Percentiles rank a stretch among this genome's conserved stretches.
phyloP scores from a whole-genome alignment of 2,329 filamentous ascomycete species.

The Cordyceps fumosorosea region DNA sequence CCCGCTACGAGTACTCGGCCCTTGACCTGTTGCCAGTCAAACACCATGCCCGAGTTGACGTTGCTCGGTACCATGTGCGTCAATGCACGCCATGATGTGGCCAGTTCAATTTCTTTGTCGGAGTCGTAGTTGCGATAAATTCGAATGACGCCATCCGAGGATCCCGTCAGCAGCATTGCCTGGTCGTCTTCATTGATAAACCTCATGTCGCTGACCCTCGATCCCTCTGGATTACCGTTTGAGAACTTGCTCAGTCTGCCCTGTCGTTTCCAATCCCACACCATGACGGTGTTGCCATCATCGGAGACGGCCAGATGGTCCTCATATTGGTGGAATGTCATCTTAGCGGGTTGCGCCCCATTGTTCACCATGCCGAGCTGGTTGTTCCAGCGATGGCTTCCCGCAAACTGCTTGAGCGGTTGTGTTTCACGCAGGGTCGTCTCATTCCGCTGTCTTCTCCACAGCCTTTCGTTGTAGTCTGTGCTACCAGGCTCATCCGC shows the following conservation, averaged over 20 bases:
- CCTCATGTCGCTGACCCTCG: conserved; percentile 87
- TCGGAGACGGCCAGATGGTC: conserved; percentile 91
- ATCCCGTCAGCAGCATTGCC: conserved; percentile 88
- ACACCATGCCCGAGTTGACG: conserved; percentile 89
- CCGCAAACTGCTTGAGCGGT: conserved; percentile 82
- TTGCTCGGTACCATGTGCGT: conserved; percentile 93
- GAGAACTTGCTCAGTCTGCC: conserved; percentile 76
- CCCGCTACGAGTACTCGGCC: conserved; percentile 92
- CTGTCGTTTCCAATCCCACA: conserved; percentile 90
- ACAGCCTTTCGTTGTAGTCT: conserved; percentile 92
- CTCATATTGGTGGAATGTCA: conserved; percentile 97
- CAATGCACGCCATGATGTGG: conserved; percentile 84
- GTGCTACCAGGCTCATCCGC: conserved; percentile 93
- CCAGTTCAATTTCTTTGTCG: conserved; percentile 69
- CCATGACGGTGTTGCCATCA: conserved; percentile 79
- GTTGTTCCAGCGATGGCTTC: conserved; percentile 80
- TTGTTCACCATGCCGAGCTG: conserved; percentile 82
- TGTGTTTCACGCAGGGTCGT: conserved; percentile 88
- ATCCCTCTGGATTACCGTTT: conserved; percentile 87
- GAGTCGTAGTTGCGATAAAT: conserved; percentile 90
- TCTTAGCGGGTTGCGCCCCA: conserved; percentile 78
- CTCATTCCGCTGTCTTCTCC: conserved; percentile 89
- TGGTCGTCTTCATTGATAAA: conserved; percentile 99
- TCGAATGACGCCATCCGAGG: conserved; percentile 88
- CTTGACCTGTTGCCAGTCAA: conserved; percentile 98